Evolutionary conservation across 176 grass and related monocot species (phyloP).

Genomic region (Juncus effusus): DNA sequence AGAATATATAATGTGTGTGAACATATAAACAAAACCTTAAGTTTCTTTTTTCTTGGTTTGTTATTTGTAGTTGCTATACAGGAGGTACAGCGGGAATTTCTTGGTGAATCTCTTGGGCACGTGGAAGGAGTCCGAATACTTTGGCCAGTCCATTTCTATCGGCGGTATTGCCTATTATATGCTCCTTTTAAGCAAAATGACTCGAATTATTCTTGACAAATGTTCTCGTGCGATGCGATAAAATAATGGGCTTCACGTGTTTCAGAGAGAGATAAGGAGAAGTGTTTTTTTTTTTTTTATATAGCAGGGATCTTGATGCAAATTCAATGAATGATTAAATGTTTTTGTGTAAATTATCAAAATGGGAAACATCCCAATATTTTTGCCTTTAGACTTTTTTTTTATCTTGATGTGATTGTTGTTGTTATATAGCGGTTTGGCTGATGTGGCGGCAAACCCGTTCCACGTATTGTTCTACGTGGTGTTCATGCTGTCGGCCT

Average conservation of each 20-base stretch:
- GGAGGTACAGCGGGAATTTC: conserved; percentile 48
- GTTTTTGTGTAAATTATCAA: no score
- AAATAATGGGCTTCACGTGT: no score
- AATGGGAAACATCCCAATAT: no score
- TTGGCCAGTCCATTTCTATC: conserved; percentile 45
- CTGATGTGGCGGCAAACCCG: conserved; percentile 36
- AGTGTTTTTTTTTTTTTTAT: no score
- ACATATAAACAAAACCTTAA: neutral
- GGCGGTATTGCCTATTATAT: conserved; percentile 46
- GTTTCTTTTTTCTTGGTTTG: neutral
- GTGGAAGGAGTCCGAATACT: conserved; percentile 55
- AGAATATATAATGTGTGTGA: neutral
- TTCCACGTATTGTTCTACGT: conserved; percentile 42
- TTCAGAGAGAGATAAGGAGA: no score
- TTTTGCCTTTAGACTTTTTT: conserved; percentile 1
- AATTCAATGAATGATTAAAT: no score
- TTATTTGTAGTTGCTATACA: conserved; percentile 33
- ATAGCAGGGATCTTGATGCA: no score
- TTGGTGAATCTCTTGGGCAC: conserved; percentile 39
- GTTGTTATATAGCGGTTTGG: conserved; percentile 19
- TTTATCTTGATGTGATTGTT: conserved; percentile 1
- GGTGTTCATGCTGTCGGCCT: conserved; percentile 37
- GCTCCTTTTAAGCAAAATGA: conserved; percentile 35
- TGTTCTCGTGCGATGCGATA: no score
- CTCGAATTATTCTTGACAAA: neutral